Evolutionary conservation across 2,329 filamentous ascomycete genomes (phyloP), one percentile per base, ranked within the genome.

Genomic region (Phyllosticta ampelicida): DNA sequence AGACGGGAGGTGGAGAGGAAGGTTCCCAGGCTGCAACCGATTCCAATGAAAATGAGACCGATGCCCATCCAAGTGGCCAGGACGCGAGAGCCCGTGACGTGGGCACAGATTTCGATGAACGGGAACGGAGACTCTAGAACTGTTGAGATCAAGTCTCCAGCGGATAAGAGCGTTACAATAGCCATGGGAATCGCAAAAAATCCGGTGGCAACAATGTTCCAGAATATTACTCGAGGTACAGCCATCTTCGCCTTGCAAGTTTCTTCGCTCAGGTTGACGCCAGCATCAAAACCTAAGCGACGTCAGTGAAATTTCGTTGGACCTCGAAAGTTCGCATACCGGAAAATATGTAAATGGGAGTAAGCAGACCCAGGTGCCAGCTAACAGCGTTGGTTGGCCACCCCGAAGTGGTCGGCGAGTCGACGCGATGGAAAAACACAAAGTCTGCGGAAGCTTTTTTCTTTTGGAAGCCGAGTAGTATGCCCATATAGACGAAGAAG

Each of bases 191-290:
- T 74, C 1, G 73, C 74, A 36, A 77, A 62, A 8, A 70, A 53
- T 4, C 70, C 72, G 36, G 75, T 76, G 19, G 72, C 70, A 5
- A 70, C 62, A 18, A 75, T 68, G 4, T 73, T 71, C 63, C 71
- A 71, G 48, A 77, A 66, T 60, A 78, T 72, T 3, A 77, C 71
- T 28, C 58, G 61, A 18, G 51, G 56, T 26, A 51, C 51, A 2
- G 74, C 72, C 4, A 71, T 66, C 36, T 73, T 73, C 3, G 75
- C 69, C 54, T 74, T 54, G 61, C 61, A 67, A 5, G 74, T 74
- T 63, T 77, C 74, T 62, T 77, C 74, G 21, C 73, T 74, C 73
- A 78, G 76, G 58, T 78, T 75, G 1, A 78, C 67, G n/a, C 70
- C 71, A 8, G 73, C 70, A 50, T 78, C 75, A 59, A 76, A 76